A percentile compares a stretch with the other conserved stretches of the same genome.
These are phyloP conservation scores for Cladorrhinum sp. DNA, from an alignment of 2,329 filamentous ascomycete species.

Conservation along the genomic window DNA sequence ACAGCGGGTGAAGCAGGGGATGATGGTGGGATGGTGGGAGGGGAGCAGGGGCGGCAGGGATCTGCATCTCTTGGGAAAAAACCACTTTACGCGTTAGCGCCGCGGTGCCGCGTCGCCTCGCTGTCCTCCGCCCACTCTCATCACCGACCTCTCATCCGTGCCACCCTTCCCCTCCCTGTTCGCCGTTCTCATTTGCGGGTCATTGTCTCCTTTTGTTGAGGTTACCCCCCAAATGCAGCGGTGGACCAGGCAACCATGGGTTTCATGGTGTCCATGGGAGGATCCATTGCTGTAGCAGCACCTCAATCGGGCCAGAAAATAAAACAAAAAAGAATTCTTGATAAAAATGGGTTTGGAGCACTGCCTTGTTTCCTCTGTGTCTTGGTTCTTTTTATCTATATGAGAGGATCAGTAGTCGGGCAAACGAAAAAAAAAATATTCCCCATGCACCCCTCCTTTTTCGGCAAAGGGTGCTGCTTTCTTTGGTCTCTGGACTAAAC, in stretches of 20 bases:
- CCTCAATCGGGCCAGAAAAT: constrained; percentile 19
- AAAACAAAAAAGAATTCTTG: constrained; percentile 20
- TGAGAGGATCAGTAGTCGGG: not conserved
- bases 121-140: constrained; percentile 21
- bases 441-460: constrained; percentile 17
- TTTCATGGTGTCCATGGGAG: not conserved
- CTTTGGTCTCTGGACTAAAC: constrained; percentile 10
- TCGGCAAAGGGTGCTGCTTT: constrained; percentile 12
- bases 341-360: not conserved
- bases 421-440: not conserved
- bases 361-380: not conserved
- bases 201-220: constrained; percentile 24
- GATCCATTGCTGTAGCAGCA: constrained; percentile 18
- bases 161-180: not conserved
- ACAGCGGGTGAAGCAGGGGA: not conserved
- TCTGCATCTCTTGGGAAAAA: constrained; percentile 24
- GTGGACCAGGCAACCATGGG: constrained; percentile 26
- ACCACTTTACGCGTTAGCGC: constrained; percentile 34
- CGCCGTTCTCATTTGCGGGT: constrained; percentile 5
- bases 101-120: constrained; percentile 27
- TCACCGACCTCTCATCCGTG: constrained; percentile 15
- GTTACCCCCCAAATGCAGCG: constrained; percentile 9
- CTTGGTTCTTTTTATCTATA: not conserved
- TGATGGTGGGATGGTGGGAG: not conserved
- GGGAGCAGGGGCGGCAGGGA: constrained; percentile 22